phyloP scores from a whole-genome alignment of 2,329 filamentous ascomycete genomes.

The Fusarium nurragi region DNA sequence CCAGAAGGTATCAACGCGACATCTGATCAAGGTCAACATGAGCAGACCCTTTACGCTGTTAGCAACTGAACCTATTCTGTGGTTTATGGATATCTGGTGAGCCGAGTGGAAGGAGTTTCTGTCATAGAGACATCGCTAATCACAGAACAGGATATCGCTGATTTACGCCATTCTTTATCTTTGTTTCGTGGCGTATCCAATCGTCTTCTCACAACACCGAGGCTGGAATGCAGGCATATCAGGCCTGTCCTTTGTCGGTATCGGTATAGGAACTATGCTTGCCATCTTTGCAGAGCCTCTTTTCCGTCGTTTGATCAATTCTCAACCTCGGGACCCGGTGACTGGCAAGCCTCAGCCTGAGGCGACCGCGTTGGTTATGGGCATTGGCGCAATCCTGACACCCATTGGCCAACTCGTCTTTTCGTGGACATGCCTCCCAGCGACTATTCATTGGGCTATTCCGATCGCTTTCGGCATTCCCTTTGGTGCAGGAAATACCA shows the following conservation, averaged over 20 bases:
- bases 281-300: constrained; percentile 74
- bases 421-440: constrained; percentile 85
- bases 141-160: constrained; percentile 71
- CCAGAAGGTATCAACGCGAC: constrained; percentile 69
- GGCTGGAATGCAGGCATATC: constrained; percentile 80
- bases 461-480: constrained; percentile 82
- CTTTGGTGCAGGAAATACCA: constrained; percentile 80
- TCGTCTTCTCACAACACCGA: constrained; percentile 78
- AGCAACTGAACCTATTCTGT: constrained; percentile 82
- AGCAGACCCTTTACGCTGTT: constrained; percentile 81
- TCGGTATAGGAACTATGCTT: constrained; percentile 70
- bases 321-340: constrained; percentile 75
- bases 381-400: constrained; percentile 77
- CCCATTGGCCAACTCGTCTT: constrained; percentile 86
- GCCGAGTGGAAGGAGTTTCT: constrained; percentile 25
- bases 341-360: constrained; percentile 81
- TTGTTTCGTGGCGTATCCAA: constrained; percentile 90
- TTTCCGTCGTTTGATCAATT: constrained; percentile 79
- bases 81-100: constrained; percentile 74
- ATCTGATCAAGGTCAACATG: constrained; percentile 78
- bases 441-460: constrained; percentile 81
- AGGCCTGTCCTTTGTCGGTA: constrained; percentile 81
- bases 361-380: constrained; percentile 82
- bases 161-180: constrained; percentile 90
- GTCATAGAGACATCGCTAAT: constrained; percentile 8